Conservation (phyloP, 2,329 filamentous ascomycete species). For the Fusarium veterinarium region DNA sequence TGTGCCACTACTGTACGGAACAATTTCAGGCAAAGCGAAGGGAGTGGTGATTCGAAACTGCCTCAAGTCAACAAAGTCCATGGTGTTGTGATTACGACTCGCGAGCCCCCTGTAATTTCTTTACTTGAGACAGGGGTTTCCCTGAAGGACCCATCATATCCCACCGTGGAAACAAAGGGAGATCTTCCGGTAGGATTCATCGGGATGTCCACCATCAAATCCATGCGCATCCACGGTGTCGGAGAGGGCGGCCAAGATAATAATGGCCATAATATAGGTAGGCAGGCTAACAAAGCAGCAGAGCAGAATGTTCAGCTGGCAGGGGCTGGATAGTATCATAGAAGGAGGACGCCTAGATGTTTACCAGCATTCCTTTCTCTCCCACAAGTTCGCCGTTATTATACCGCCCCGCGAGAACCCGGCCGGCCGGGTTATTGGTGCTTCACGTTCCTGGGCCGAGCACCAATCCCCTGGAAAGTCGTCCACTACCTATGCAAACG, state of each 20-base stretch:
- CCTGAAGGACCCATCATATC: conserved; percentile 9
- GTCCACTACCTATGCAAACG: conserved; percentile 27
- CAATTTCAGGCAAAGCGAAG: conserved; percentile 19
- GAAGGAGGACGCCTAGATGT: neutral
- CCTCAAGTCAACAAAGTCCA: conserved; percentile 18
- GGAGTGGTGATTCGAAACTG: conserved; percentile 36
- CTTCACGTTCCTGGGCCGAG: conserved; percentile 10
- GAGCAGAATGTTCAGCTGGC: conserved; percentile 1
- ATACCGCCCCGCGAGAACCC: conserved; percentile 11
- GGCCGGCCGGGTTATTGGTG: conserved; percentile 1
- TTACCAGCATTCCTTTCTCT: neutral
- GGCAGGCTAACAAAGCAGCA: neutral
- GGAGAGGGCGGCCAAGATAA: conserved; percentile 18
- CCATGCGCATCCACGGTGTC: conserved; percentile 13
- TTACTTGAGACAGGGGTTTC: conserved; percentile 18
- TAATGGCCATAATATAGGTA: neutral
- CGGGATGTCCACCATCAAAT: conserved; percentile 11
- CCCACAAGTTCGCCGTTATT: neutral
- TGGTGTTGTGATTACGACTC: conserved; percentile 36
- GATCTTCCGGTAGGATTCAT: conserved; percentile 37
- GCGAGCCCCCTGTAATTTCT: conserved; percentile 17
- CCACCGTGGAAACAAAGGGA: conserved; percentile 25
- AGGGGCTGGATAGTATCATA: neutral
- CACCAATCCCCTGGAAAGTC: conserved; percentile 28
- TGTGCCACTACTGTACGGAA: conserved; percentile 7